Evolutionary conservation across 768 basidiomycete genomes (phyloP), one percentile per base, ranked within the genome.

Genomic region (Phaffia tasmanica): DNA sequence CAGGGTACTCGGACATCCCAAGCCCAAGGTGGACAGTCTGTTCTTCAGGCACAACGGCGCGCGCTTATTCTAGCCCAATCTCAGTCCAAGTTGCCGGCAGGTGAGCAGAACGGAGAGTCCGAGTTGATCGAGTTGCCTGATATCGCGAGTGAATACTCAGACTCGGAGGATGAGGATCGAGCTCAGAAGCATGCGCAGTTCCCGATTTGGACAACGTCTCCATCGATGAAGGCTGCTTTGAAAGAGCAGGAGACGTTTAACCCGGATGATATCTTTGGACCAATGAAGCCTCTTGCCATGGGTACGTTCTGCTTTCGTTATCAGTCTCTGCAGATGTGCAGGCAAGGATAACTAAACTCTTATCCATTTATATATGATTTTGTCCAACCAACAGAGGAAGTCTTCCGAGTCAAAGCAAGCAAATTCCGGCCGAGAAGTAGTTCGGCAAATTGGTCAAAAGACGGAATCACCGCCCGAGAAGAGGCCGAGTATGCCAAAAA

Each of bases 401-500:
- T 98, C 70, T 99, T 99, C 81, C 76, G 76, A 56, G 73, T 72
- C 29, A 82, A 84, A 72, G 81, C 79, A 30, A 81, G 85, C 69
- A 85, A 84, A 59, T 95, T 95, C 80, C 81, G 93, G 66, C 86
- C 88, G 8, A 81, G 94, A 57, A 89, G 89, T 11, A 93, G 90
- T 72, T 93, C 89, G 15, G 94, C 94, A 46, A 95, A 95, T 75
- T 98, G 94, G 94, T 82, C 84, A 7, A 90, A 86, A n/a, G 94
- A 97, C 77, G 81, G 84, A 29, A 78, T 98, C 72, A 93, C 89
- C 19, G 76, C 80, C 27, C 84, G 86, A 70, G 94, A 97, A 77
- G 85, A 93, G 77, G 78, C 81, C 66, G 88, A 90, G 70, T 98
- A 97, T 75, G 90, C 86, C 5, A 81, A 82, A 72, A 81, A 88